Evolutionary conservation across 805 yeast species (phyloP), one percentile per base, ranked within the genome.

Genomic region (Candida maesae): DNA sequence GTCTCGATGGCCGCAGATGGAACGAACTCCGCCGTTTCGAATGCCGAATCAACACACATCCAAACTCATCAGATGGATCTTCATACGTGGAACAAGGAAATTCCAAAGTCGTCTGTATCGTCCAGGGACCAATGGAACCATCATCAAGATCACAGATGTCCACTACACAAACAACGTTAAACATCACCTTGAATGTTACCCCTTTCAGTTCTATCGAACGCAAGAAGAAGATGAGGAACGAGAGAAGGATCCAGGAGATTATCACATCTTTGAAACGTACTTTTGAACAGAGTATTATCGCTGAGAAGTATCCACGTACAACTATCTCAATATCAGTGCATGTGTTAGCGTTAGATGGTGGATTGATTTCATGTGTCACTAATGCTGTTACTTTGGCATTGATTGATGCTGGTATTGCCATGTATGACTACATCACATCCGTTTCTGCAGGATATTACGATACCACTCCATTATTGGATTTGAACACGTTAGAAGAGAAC

Each of bases 1-100:
- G 99, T 49, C 68, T 83, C 12, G 98, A 93, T 60, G 99, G 99
- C 2, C 78, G 99, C 53, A 74, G 99, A 47, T 89, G 93, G 89
- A 88, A 91, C 55, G 99, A 93, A 61, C 71, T 90, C 33, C 79
- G 98, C 36, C 73, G 81, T 23, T 86, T 93, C 55, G 78, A 77
- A 28, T 85, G 95, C 58, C 75, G 79, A 15, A 79, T 87, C 39
- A 88, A 88, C 56, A 89, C 98, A 1, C 97, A 90, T 55, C 88
- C 96, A 6, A 78, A 74, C 51, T 76, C 90, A 1, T 74, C 93
- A 2, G 97, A 91, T 63, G 99, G 98, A 6, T 90, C 97, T 1
- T 80, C 97, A 2, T 84, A 82, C 51, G 79, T 93, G 16, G 93
- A 90, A 61, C 95, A 84, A 64, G 99, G 99, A 23, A 86, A 87